A percentile compares a stretch with the other conserved stretches of the same genome.
These are phyloP conservation scores for Candida maesae DNA, from an alignment of 805 yeast species.

Conservation along the genomic window DNA sequence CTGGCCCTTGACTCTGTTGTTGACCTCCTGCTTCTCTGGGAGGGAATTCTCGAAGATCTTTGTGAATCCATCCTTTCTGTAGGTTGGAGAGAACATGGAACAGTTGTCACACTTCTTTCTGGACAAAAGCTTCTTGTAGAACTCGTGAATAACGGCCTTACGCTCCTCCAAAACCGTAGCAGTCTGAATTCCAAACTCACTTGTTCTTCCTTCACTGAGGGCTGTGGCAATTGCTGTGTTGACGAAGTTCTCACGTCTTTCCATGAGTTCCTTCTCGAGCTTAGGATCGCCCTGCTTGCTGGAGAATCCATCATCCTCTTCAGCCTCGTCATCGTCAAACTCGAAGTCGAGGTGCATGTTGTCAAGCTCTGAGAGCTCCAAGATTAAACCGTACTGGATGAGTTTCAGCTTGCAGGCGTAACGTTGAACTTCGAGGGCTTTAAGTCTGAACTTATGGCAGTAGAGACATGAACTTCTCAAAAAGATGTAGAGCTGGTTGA, in stretches of 20 bases:
- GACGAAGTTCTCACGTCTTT: constrained; percentile 66
- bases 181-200: constrained; percentile 66
- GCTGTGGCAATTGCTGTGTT: constrained; percentile 68
- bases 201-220: constrained; percentile 68
- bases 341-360: constrained; percentile 40
- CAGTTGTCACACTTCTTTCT: constrained; percentile 94
- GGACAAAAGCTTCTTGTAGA: constrained; percentile 66
- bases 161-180: constrained; percentile 88
- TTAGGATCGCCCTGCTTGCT: constrained; percentile 31
- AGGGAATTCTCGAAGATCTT: constrained; percentile 89
- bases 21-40: constrained; percentile 72
- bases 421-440: constrained; percentile 64
- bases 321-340: constrained; percentile 47
- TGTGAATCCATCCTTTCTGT: constrained; percentile 91
- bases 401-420: constrained; percentile 74
- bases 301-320: constrained; percentile 34
- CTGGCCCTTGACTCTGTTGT: constrained; percentile 80
- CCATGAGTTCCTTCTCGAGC: constrained; percentile 45
- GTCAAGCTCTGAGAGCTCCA: constrained; percentile 74
- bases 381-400: constrained; percentile 82
- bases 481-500: constrained; percentile 82
- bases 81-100: constrained; percentile 90
- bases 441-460: constrained; percentile 83
- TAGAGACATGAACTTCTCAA: constrained; percentile 83
- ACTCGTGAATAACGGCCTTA: constrained; percentile 65